Percentiles rank a stretch among this genome's conserved stretches.
phyloP scores from a whole-genome alignment of 2,329 filamentous ascomycete species.

The Nemania diffusa region DNA sequence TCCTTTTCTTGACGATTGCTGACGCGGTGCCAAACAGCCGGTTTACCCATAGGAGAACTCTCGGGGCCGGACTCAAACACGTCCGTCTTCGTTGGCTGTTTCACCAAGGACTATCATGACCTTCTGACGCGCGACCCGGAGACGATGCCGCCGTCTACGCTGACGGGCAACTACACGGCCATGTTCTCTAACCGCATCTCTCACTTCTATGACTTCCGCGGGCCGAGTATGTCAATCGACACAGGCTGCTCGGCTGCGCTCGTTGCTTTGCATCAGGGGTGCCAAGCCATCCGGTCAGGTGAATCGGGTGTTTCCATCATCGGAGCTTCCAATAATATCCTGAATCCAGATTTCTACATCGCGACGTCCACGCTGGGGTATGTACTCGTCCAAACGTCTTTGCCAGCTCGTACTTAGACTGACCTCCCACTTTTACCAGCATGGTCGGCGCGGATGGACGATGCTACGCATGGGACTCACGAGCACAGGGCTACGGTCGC shows the following conservation, averaged over 20 bases:
- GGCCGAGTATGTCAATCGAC: constrained; percentile 30
- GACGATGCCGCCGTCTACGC: no score
- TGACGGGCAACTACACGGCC: constrained; percentile 18
- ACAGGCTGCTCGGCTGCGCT: constrained; percentile 30
- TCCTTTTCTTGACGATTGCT: no score
- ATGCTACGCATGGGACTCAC: no score
- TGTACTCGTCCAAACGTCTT: constrained; percentile 2
- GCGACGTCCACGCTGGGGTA: neutral
- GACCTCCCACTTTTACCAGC: no score
- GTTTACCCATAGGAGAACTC: no score
- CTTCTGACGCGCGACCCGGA: no score
- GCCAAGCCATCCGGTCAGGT: constrained; percentile 9
- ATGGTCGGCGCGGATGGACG: constrained; percentile 47
- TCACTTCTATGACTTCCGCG: constrained; percentile 50
- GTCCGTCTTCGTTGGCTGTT: no score
- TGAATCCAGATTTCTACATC: neutral
- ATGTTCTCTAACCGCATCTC: constrained; percentile 50
- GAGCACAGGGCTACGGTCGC: constrained; percentile 60
- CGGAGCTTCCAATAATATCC: constrained; percentile 1
- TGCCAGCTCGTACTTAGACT: no score
- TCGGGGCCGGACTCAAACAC: no score
- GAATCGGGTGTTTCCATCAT: constrained; percentile 4
- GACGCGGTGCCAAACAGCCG: no score
- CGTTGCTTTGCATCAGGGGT: constrained; percentile 6
- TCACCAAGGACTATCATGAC: no score